Conservation (phyloP, 2,329 filamentous ascomycete species). For the Teratosphaeria nubilosa region DNA sequence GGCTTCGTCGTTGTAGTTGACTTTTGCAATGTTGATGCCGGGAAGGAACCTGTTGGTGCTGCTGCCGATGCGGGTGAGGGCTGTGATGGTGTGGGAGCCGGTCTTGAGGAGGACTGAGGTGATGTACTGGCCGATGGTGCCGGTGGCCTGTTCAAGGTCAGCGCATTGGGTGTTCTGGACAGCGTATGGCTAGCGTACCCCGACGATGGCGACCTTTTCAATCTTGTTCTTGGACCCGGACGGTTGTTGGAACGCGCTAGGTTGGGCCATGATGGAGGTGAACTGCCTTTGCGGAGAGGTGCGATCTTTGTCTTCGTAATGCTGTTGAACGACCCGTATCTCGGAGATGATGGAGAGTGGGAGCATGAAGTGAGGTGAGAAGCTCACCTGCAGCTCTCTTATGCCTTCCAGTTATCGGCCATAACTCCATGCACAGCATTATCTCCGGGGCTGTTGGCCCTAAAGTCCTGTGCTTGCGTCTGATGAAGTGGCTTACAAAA, state of each 20-base stretch:
- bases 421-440: background rate
- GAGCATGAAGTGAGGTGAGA: too few species aligned
- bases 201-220: background rate
- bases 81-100: conserved; percentile 41
- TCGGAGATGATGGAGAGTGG: too few species aligned
- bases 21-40: conserved; percentile 28
- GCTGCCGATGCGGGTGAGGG: conserved; percentile 29
- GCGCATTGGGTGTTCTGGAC: background rate
- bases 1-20: conserved; percentile 40
- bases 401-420: background rate
- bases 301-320: background rate
- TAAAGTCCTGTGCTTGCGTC: background rate
- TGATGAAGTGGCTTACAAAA: too few species aligned
- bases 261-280: background rate
- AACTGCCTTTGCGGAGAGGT: background rate
- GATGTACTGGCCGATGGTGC: conserved; percentile 31
- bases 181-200: background rate
- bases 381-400: background rate
- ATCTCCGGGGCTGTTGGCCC: background rate
- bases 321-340: too few species aligned
- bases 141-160: conserved; percentile 7
- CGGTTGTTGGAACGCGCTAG: background rate
- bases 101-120: conserved; percentile 31
- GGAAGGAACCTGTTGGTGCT: conserved; percentile 33
- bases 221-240: background rate